Conservation (phyloP, 202 grass and related monocot species). For the Digitaria exilis region DNA sequence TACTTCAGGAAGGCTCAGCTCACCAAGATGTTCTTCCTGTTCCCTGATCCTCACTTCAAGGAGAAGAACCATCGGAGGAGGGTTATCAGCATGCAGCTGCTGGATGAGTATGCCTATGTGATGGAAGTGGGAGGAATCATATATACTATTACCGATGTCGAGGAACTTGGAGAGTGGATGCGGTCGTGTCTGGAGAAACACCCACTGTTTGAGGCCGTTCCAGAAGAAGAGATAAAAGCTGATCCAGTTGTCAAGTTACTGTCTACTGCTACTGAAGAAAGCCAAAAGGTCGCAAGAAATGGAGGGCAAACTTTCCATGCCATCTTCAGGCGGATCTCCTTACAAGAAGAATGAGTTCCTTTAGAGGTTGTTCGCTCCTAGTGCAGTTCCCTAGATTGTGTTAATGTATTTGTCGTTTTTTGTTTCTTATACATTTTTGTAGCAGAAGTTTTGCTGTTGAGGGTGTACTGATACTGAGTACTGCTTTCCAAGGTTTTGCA, state of each 20-base stretch:
- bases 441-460: constrained; percentile 6
- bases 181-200: constrained; percentile 81
- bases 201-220: constrained; percentile 63
- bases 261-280: constrained; percentile 86
- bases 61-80: constrained; percentile 93
- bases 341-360: constrained; percentile 39
- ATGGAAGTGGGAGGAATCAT: constrained; percentile 86
- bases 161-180: constrained; percentile 95
- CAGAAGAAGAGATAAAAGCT: constrained; percentile 53
- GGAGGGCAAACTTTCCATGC: constrained; percentile 87
- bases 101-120: constrained; percentile 93
- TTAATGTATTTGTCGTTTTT: constrained; percentile 18
- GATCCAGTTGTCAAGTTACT: constrained; percentile 77
- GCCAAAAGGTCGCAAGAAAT: constrained; percentile 86
- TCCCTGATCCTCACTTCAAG: constrained; percentile 96
- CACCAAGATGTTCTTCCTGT: constrained; percentile 95
- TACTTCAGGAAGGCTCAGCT: constrained; percentile 89
- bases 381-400: neutral
- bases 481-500: neutral
- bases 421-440: constrained; percentile 29
- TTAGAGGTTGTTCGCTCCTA: neutral
- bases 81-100: constrained; percentile 79
- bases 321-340: constrained; percentile 68
- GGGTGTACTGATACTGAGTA: neutral
- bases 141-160: constrained; percentile 88